Evolutionary conservation across 306 rosid species (phyloP).

Genomic region (Senna tora): DNA sequence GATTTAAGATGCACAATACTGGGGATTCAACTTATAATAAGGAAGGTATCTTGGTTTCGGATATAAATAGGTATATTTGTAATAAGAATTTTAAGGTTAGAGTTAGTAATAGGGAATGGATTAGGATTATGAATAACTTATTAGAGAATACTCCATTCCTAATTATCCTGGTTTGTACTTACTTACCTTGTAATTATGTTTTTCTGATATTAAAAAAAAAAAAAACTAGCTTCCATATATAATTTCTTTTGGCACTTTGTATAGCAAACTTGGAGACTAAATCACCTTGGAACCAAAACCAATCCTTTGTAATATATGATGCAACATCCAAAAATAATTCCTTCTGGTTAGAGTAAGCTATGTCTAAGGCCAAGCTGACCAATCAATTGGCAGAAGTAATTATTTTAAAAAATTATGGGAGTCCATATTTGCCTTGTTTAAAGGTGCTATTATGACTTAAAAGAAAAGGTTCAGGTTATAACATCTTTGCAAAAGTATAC

Average conservation of each 20-base stretch:
- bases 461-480: not conserved
- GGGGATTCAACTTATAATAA: no score
- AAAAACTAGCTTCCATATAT: no score
- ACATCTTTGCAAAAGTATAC: conserved; percentile 3
- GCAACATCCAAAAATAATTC: not conserved
- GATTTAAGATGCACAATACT: no score
- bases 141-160: no score
- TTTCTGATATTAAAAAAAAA: no score
- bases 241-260: not conserved
- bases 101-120: no score
- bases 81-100: no score
- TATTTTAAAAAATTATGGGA: not conserved
- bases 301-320: conserved; percentile 14
- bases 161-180: no score
- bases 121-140: no score
- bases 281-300: conserved; percentile 2
- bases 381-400: not conserved
- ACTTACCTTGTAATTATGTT: no score
- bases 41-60: no score
- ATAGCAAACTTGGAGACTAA: conserved; percentile 15
- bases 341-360: not conserved
- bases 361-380: not conserved
- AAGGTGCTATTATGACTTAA: not conserved
- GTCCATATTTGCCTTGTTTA: conserved; percentile 10
- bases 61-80: no score